Evolutionary conservation across 768 basidiomycete species (phyloP), one percentile per base, ranked within the genome.

Genomic region (Mycena albidolilacea): DNA sequence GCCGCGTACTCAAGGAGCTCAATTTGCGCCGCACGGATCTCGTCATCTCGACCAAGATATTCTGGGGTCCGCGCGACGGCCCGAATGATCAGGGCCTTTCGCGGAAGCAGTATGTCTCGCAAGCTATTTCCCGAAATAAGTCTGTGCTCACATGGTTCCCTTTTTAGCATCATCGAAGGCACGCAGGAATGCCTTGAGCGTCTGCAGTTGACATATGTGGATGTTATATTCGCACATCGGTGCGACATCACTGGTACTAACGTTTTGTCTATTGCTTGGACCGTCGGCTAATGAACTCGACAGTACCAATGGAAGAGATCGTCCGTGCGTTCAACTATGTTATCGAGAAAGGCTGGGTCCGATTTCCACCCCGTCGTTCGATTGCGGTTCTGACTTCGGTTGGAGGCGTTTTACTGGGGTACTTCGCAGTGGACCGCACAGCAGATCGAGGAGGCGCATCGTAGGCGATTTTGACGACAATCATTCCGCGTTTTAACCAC

Each of bases 251-350:
- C 85, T 58, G 88, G 89, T 90, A 9, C 43, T 50, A 55, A 5
- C 46, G 37, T 15, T 23, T 35, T n/a, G 48, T 38, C 19, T 66
- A 14, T 15, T 30, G 39, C 46, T 59, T 8, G 54, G n/a, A 66
- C 30, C 39, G 30, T n/a, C 19, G 21, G 10, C 9, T 60, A 3
- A 59, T 6, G 8, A 3, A 14, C 11, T 15, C 14, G 11, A 7
- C 62, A 86, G 89, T 90, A 9, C 88, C 90, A 0, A 91, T 91
- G 88, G 93, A 95, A 80, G 95, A 96, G 79, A 84, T 90, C 67
- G 94, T 96, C 60, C 89, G 94, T 54, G 93, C 93, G 0, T 95
- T 96, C 86, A 94, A 93, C 84, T 90, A 85, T 77, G 86, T 94
- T 30, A 94, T 95, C 74, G 89, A 93, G 65, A 83, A 90, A 76